Percentiles rank a stretch among this genome's conserved stretches.
Evolutionary conservation across 805 yeast species (phyloP).

Genomic region (Zygotorulaspora sp.): DNA sequence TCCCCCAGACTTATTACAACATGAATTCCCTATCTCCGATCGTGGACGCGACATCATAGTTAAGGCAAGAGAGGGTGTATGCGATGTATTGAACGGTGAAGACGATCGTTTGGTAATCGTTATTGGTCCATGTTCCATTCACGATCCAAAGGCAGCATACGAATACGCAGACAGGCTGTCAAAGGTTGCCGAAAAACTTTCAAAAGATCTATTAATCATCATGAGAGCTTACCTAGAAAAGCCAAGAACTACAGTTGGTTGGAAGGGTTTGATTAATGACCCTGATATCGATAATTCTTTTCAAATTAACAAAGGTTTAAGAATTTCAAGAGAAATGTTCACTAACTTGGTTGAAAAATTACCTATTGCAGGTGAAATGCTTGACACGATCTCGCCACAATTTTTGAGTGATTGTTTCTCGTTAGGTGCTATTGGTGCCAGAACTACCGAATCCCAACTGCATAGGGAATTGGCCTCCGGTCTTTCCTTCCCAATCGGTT

Average conservation of each 20-base stretch:
- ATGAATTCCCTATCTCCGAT: conserved; percentile 68
- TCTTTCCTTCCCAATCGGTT: conserved; percentile 94
- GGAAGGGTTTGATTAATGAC: conserved; percentile 97
- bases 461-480: conserved; percentile 98
- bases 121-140: conserved; percentile 96
- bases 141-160: conserved; percentile 87
- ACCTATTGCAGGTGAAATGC: conserved; percentile 96
- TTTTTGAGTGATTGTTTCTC: conserved; percentile 89
- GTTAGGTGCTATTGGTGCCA: conserved; percentile 97
- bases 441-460: conserved; percentile 96
- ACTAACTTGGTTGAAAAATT: conserved; percentile 73
- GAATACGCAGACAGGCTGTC: conserved; percentile 75
- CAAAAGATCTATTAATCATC: conserved; percentile 74
- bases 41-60: conserved; percentile 59
- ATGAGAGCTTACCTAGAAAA: conserved; percentile 98
- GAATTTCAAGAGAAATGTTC: conserved; percentile 83
- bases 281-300: conserved; percentile 92
- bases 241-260: conserved; percentile 98
- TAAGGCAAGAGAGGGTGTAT: conserved; percentile 70
- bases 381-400: conserved; percentile 96
- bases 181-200: conserved; percentile 53
- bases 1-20: conserved; percentile 91
- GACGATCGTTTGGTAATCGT: conserved; percentile 87
- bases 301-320: conserved; percentile 90
- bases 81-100: conserved; percentile 66